Evolutionary conservation across 495 filamentous ascomycete genomes (phyloP).

Genomic region (Parathielavia hyrcaniae): DNA sequence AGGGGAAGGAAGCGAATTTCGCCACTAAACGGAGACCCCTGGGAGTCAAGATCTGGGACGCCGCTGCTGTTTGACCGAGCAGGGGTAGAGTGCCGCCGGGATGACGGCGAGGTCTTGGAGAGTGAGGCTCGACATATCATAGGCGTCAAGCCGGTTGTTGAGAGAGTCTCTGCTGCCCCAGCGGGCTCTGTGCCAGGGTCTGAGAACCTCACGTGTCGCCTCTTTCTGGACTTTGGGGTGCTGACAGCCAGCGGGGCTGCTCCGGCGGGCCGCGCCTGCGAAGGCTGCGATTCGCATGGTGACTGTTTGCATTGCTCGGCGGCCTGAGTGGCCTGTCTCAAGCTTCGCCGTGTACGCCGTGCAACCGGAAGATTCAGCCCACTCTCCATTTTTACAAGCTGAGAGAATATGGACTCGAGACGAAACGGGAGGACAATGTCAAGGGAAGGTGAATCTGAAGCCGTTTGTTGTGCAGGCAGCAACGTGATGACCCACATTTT

Average conservation of each 20-base stretch:
- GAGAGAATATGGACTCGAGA: background rate
- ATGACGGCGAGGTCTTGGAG: constrained; percentile 37
- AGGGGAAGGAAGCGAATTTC: constrained; percentile 55
- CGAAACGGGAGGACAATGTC: background rate
- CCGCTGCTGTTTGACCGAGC: constrained; percentile 29
- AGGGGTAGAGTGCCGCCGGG: constrained; percentile 42
- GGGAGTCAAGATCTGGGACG: constrained; percentile 26
- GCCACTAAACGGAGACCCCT: constrained; percentile 28
- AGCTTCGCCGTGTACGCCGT: constrained; percentile 26
- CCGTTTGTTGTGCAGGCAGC: constrained; percentile 8
- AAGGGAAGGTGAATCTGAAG: background rate
- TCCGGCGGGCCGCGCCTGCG: background rate
- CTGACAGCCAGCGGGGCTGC: background rate
- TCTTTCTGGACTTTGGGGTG: constrained; percentile 38
- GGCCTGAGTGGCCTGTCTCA: background rate
- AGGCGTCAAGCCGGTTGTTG: constrained; percentile 64
- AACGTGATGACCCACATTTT: background rate
- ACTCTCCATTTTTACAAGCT: constrained; percentile 15
- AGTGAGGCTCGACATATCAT: constrained; percentile 56
- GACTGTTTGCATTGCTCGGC: background rate
- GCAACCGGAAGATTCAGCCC: constrained; percentile 25
- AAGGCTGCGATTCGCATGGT: no score
- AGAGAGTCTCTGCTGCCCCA: constrained; percentile 23
- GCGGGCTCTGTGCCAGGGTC: constrained; percentile 52
- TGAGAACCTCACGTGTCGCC: constrained; percentile 62